Conservation (phyloP, 495 filamentous ascomycete species). For the Zalerion maritima region DNA sequence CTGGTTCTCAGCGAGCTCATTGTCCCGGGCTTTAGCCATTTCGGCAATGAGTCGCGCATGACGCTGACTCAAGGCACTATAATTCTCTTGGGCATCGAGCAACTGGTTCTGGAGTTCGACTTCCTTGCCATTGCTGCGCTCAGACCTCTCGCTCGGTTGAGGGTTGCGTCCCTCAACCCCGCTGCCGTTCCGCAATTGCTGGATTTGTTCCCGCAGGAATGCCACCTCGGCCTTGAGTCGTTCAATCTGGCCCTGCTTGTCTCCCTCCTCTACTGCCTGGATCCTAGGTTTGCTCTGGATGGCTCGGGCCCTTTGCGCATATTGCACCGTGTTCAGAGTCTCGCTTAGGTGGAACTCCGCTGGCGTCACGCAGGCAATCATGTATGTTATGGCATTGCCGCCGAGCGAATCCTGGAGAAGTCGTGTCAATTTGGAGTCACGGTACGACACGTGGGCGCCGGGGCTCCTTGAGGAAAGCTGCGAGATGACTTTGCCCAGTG, state of each 20-base stretch:
- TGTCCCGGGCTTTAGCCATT: constrained; percentile 71
- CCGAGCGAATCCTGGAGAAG: constrained; percentile 96
- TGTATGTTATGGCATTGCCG: constrained; percentile 95
- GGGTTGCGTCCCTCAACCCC: constrained; percentile 38
- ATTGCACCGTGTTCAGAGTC: constrained; percentile 93
- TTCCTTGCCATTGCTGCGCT: constrained; percentile 74
- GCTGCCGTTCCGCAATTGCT: constrained; percentile 46
- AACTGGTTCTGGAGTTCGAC: constrained; percentile 88
- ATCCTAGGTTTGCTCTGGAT: constrained; percentile 97
- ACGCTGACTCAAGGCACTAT: constrained; percentile 73
- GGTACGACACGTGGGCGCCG: constrained; percentile 91
- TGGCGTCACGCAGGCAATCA: constrained; percentile 97
- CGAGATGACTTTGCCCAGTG: constrained; percentile 94
- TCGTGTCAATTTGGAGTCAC: constrained; percentile 90
- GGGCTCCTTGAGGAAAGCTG: constrained; percentile 83
- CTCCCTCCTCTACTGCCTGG: constrained; percentile 84
- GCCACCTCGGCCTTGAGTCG: constrained; percentile 85
- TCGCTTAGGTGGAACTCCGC: constrained; percentile 96
- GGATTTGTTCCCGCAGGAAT: constrained; percentile 88
- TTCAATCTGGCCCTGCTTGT: constrained; percentile 90
- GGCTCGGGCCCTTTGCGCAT: constrained; percentile 86
- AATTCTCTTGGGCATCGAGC: constrained; percentile 87
- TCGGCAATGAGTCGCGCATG: constrained; percentile 93
- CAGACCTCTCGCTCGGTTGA: constrained; percentile 51
- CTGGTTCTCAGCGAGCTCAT: constrained; percentile 36